Base-by-base conservation (phyloP, 306 rosid species). In the Quercus cerris region DNA sequence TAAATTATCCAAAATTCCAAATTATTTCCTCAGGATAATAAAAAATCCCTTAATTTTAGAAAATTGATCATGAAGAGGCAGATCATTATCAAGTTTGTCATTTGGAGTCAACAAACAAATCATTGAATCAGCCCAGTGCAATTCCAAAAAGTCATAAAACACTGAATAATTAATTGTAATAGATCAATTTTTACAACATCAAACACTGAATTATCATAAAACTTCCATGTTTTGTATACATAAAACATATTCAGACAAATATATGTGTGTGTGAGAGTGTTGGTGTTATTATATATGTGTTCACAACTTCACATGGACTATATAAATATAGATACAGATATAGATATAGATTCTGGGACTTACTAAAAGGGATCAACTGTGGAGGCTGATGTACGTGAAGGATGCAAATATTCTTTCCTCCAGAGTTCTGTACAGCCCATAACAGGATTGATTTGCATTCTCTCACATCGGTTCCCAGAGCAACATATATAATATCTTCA, bases 381-480 rank as follows among this genome's bases (percentile, higher is more conserved):
- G 98, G 84, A 38, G 98, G 97, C 22, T 83, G 88, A 59, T 85
- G 94, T 66, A 93, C 88, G 51, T 93, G 90, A 71, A 90, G 78
- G 54, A 95, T 75, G 81, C 92, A 87, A 75, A 95, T 87, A 56
- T 70, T 90, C 85, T 82, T 91, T 73, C 94, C 96, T 56, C 96
- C 87, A 14, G 96, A 93, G 63, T 92, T 90, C 27, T 88, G 94
- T 33, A 93, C 64, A 2, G 93, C 98, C 97, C 97, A 93, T 23
- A 81, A 28, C 77, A 95, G 80, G 81, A 73, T 86, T 51, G 75
- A 69, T 72, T 76, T 87, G 88, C 94, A 80, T 28, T 88, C 89
- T 77, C 90, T 95, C 76, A 90, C 81, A 44, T 88, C 82, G 75
- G 87, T 84, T 46, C 91, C 89, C n/a, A 93, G 91, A 25, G 98